Conservation (phyloP, 1,139 yeast genomes). For the Scheffersomyces segobiensis region DNA sequence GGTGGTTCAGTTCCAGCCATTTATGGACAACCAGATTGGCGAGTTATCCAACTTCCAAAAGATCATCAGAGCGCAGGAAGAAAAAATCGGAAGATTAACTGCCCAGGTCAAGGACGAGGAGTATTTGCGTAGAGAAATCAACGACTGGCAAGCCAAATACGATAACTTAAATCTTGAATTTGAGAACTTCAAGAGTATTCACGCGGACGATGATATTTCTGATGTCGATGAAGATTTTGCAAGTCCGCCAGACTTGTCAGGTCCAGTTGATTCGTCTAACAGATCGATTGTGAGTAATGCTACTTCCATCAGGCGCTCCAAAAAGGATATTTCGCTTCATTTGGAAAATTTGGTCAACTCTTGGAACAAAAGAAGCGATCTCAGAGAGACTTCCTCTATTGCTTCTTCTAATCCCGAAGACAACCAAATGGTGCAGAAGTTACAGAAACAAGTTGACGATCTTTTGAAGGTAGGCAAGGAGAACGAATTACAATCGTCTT, state of each 20-base stretch:
- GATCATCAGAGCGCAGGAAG: constrained; percentile 56
- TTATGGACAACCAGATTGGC: constrained; percentile 56
- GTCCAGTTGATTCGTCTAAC: constrained; percentile 12
- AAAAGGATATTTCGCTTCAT: constrained; percentile 39
- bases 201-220: constrained; percentile 33
- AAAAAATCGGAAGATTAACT: constrained; percentile 42
- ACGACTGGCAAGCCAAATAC: constrained; percentile 48
- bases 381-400: constrained; percentile 7
- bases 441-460: constrained; percentile 52
- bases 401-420: constrained; percentile 8
- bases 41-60: constrained; percentile 56
- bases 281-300: constrained; percentile 31
- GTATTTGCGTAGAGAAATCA: constrained; percentile 44
- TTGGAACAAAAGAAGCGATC: constrained; percentile 27
- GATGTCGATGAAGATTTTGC: constrained; percentile 26
- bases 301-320: constrained; percentile 21
- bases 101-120: constrained; percentile 47
- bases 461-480: constrained; percentile 40
- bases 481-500: constrained; percentile 34
- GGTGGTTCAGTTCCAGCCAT: constrained; percentile 49
- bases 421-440: constrained; percentile 32
- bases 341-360: constrained; percentile 39
- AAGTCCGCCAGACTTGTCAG: constrained; percentile 9
- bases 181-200: constrained; percentile 39
- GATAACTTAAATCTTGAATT: constrained; percentile 48